A percentile compares a stretch with the other conserved stretches of the same genome.
phyloP scores from a whole-genome alignment of 257 asterid genomes.

The Rhazya stricta region DNA sequence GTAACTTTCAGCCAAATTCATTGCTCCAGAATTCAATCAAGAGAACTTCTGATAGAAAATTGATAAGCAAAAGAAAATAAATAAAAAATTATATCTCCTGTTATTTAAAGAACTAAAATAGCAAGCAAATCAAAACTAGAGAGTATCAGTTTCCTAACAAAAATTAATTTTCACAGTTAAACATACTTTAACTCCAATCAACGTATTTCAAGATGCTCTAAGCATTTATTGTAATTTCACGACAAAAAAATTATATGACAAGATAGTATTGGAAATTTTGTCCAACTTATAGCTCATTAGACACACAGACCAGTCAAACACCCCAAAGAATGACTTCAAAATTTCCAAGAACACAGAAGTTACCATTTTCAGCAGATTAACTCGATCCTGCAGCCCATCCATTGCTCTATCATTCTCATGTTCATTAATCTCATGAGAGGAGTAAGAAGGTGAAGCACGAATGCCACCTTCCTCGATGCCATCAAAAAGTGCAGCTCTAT shows the following conservation, averaged over 20 bases:
- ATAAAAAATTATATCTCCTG: neutral
- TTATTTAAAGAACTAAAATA: neutral
- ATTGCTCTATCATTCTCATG: conserved; percentile 78
- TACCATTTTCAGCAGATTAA: conserved; percentile 76
- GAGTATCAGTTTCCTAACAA: neutral
- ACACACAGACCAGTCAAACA: neutral
- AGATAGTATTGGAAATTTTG: neutral
- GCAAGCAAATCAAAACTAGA: neutral
- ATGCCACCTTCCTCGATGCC: conserved; percentile 99
- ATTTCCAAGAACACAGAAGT: conserved; percentile 22
- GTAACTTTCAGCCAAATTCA: neutral
- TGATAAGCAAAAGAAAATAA: neutral
- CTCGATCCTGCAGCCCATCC: conserved; percentile 85
- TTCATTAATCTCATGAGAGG: conserved; percentile 87
- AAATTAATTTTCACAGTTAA: neutral
- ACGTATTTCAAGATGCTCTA: neutral
- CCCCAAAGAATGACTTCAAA: neutral
- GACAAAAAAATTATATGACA: no score
- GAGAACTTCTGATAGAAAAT: neutral
- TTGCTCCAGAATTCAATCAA: neutral
- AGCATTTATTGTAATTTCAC: no score
- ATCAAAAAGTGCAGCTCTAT: conserved; percentile 81
- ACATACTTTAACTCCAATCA: neutral
- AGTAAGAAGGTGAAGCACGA: conserved; percentile 69
- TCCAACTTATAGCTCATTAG: neutral